Conservation (phyloP, 495 filamentous ascomycete species). For the Podospora sp. region DNA sequence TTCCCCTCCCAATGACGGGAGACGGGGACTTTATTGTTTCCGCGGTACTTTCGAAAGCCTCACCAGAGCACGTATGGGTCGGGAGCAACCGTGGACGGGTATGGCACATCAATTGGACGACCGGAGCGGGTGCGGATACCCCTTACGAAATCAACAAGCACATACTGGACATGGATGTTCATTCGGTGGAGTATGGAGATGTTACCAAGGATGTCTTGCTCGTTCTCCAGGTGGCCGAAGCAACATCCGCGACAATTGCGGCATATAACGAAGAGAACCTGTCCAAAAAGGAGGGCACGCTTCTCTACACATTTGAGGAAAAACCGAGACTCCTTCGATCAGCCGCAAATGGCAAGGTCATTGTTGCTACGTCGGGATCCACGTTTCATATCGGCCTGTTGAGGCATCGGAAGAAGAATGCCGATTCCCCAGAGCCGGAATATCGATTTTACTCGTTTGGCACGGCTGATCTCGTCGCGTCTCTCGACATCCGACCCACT, state of each 20-base stretch:
- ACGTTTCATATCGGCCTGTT: constrained; percentile 43
- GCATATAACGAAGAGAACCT: constrained; percentile 41
- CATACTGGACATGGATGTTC: constrained; percentile 50
- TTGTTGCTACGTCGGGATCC: constrained; percentile 44
- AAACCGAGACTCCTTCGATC: constrained; percentile 39
- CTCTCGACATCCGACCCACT: constrained; percentile 54
- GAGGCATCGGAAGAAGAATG: constrained; percentile 20
- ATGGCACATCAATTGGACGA: constrained; percentile 76
- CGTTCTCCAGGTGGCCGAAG: constrained; percentile 37
- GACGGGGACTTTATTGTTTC: constrained; percentile 49
- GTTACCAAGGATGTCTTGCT: constrained; percentile 48
- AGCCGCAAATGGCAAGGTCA: constrained; percentile 32
- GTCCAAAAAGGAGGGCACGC: constrained; percentile 26
- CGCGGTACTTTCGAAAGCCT: constrained; percentile 60
- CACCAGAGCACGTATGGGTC: constrained; percentile 66
- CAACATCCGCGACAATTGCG: constrained; percentile 41
- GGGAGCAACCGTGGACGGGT: constrained; percentile 66
- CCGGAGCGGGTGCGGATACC: constrained; percentile 51
- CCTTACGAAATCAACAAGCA: constrained; percentile 42
- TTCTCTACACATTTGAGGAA: constrained; percentile 37
- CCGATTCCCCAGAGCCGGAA: constrained; percentile 38
- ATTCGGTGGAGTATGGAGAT: constrained; percentile 40
- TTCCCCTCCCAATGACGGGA: constrained; percentile 43
- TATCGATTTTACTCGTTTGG: constrained; percentile 56
- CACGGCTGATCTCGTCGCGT: constrained; percentile 57